Evolutionary conservation across 305 asterid genomes (phyloP).

Genomic region (Fraxinus nigra): DNA sequence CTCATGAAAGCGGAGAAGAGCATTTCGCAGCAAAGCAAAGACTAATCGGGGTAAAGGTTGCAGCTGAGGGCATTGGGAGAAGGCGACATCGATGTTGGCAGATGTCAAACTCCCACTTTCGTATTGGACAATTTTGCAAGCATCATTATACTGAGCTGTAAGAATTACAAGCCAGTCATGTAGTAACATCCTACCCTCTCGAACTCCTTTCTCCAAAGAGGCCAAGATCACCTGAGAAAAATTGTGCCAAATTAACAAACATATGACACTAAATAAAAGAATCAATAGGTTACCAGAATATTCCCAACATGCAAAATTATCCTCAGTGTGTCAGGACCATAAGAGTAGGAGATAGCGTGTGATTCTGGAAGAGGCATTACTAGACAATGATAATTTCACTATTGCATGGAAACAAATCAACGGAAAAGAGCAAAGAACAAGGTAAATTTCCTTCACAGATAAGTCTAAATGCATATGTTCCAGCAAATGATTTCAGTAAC

Average conservation of each 20-base stretch:
- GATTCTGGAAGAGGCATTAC: constrained; percentile 8
- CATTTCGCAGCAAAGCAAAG: constrained; percentile 84
- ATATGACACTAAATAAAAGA: constrained; percentile 9
- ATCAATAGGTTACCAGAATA: background rate
- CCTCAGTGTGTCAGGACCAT: background rate
- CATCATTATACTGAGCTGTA: constrained; percentile 84
- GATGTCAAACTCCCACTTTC: constrained; percentile 53
- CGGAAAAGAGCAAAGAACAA: background rate
- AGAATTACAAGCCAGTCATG: constrained; percentile 98
- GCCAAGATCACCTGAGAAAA: constrained; percentile 75
- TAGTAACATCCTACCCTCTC: constrained; percentile 85
- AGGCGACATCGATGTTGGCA: constrained; percentile 68
- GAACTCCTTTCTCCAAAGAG: constrained; percentile 90
- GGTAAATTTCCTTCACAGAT: constrained; percentile 3
- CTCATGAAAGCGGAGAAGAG: constrained; percentile 95
- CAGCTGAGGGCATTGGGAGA: constrained; percentile 93
- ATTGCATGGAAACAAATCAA: constrained; percentile 12
- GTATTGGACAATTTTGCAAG: constrained; percentile 62
- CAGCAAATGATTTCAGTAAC: constrained; percentile 3
- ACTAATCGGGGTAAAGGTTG: constrained; percentile 85
- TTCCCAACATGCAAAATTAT: background rate
- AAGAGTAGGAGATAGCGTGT: background rate
- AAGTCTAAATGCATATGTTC: background rate
- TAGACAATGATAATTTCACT: constrained; percentile 4
- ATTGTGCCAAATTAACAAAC: constrained; percentile 10